Percentiles rank a stretch among this genome's conserved stretches.
These are phyloP conservation scores for Ogataea sp. DNA, from an alignment of 805 yeast genomes.

Conservation along the genomic window DNA sequence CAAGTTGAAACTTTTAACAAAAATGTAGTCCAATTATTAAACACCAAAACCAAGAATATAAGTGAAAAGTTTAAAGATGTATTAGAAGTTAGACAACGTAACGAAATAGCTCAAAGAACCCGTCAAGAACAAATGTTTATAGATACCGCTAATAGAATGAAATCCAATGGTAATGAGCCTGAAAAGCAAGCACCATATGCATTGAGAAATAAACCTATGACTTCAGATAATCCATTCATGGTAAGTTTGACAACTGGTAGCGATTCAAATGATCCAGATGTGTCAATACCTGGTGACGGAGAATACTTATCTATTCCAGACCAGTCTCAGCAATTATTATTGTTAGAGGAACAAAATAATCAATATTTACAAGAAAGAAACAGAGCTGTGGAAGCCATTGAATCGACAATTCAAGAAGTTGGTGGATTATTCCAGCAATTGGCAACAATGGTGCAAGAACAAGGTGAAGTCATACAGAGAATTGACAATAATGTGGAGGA, in stretches of 20 bases:
- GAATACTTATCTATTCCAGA: constrained; percentile 68
- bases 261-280: constrained; percentile 20
- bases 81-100: constrained; percentile 77
- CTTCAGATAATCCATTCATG: constrained; percentile 31
- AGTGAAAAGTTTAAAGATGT: constrained; percentile 88
- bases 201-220: constrained; percentile 11
- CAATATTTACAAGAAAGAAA: constrained; percentile 77
- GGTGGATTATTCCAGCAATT: constrained; percentile 91
- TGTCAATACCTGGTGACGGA: constrained; percentile 32
- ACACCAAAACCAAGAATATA: constrained; percentile 84
- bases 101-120: constrained; percentile 70
- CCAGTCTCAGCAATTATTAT: constrained; percentile 73
- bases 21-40: constrained; percentile 80
- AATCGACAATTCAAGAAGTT: constrained; percentile 93
- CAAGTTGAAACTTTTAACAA: constrained; percentile 69
- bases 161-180: constrained; percentile 7
- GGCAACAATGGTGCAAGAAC: constrained; percentile 97
- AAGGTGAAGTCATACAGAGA: constrained; percentile 91
- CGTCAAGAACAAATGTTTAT: constrained; percentile 82
- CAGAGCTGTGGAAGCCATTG: constrained; percentile 91
- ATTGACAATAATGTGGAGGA: constrained; percentile 95
- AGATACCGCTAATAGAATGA: too few relatives aligned
- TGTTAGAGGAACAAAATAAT: constrained; percentile 78
- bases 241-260: constrained; percentile 11
- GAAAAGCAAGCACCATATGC: constrained; percentile 17